Base-by-base conservation (phyloP, 1,139 yeast genomes). In the Saccharomycopsis hybrid region DNA sequence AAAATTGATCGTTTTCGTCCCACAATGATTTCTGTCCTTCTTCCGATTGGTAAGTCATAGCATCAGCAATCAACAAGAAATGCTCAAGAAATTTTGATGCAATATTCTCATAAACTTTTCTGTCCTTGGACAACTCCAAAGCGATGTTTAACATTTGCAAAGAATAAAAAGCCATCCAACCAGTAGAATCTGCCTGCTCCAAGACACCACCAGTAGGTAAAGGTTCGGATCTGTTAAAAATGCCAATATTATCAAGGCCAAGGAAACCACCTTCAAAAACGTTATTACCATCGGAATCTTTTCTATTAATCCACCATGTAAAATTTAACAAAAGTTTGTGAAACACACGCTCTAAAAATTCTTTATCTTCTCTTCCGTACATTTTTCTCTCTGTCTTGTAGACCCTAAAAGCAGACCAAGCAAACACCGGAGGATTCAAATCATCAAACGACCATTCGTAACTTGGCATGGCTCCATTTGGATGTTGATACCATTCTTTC, bases 291-390 rank as follows among this genome's bases (percentile, higher is more conserved):
- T 83, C 85, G 4, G 76, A 69, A 67, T 90, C 97, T 64, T 90
- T 90, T 63, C 96, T 76, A 68, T 90, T 90, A 53, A 90, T 97
- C 97, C 97, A 90, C 97, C 97, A 90, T 29, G 97, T 88, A 67
- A 90, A 90, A 67, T 90, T 90, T 56, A 90, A 72, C 64, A 90
- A 69, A 59, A 90, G 75, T 65, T 90, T 90, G 66, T 90, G 97
- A 75, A 90, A 90, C 25, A 88, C 95, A 33, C 92, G 74, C 66
- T 90, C 97, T 66, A 90, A 75, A 64, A 90, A 90, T 53, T 83
- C 87, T 54, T 85, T 68, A 66, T 90, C 97, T 59, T 84, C 89
- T 31, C 74, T 70, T 11, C 94, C 92, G 64, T 85, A 85, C 80
- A 88, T 76, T 62, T 87, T 88, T 59, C 95, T 75, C 68, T 90